Evolutionary conservation across 1,139 yeast genomes (phyloP).

Genomic region (Yamadazyma kanchanaburiensis): DNA sequence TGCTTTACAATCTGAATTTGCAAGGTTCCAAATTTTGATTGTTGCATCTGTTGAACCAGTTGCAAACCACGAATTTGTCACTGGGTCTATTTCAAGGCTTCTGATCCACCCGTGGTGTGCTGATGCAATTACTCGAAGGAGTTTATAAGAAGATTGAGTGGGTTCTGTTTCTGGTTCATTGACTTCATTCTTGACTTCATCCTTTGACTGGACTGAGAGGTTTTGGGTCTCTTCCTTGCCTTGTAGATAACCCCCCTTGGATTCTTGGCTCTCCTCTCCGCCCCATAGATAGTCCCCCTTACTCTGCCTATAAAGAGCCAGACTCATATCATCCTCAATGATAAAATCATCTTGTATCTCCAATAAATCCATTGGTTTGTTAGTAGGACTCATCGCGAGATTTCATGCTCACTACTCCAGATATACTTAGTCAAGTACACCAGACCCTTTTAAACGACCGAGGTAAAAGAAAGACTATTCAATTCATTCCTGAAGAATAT

Average conservation of each 20-base stretch:
- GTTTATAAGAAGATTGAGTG: slow-evolving; percentile 65
- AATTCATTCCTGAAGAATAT: slow-evolving; percentile 3
- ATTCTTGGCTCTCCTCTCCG: slow-evolving; percentile 30
- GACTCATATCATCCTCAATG: too few relatives aligned
- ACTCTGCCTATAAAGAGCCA: too few relatives aligned
- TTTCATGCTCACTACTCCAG: too few relatives aligned
- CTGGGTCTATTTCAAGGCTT: slow-evolving; percentile 73
- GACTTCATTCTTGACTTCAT: not conserved
- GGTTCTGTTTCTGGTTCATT: not conserved
- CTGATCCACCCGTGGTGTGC: slow-evolving; percentile 97
- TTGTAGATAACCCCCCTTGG: slow-evolving; percentile 31
- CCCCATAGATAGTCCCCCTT: too few relatives aligned
- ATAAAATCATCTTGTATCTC: too few relatives aligned
- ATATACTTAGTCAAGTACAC: too few relatives aligned
- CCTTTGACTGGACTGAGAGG: slow-evolving; percentile 7
- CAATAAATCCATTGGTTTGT: too few relatives aligned
- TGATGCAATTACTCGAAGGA: slow-evolving; percentile 65
- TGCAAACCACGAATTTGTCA: slow-evolving; percentile 82
- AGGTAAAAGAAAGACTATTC: slow-evolving; percentile 8
- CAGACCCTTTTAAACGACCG: slow-evolving; percentile 3
- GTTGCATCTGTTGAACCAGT: slow-evolving; percentile 90
- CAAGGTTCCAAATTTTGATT: slow-evolving; percentile 89
- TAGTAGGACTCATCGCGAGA: too few relatives aligned
- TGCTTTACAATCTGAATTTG: slow-evolving; percentile 63
- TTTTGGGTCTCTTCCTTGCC: slow-evolving; percentile 25